These are phyloP conservation scores for Fusarium veterinarium DNA, from an alignment of 2,329 filamentous ascomycete species.

Conservation along the genomic window DNA sequence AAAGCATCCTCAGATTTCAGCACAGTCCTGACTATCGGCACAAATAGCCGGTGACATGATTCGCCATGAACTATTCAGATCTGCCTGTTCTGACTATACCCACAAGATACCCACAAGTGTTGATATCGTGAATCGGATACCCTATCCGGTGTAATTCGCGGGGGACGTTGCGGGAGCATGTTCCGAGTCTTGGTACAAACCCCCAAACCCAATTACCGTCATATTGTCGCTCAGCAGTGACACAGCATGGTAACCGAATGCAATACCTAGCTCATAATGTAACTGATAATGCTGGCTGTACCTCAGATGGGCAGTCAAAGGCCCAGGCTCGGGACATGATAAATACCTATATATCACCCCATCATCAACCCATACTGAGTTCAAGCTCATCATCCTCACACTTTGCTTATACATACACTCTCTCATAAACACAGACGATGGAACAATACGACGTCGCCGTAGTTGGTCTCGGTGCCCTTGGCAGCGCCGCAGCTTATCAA, in stretches of 20 bases:
- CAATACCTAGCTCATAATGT: neutral
- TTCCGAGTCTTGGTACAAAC: neutral
- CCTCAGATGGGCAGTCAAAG: neutral
- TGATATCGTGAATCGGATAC: neutral
- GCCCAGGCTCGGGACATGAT: neutral
- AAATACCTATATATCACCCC: neutral
- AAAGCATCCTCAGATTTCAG: neutral
- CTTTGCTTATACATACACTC: neutral
- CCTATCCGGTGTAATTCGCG: neutral
- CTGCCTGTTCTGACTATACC: neutral
- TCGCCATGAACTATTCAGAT: neutral
- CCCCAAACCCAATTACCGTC: neutral
- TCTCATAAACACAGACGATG: neutral
- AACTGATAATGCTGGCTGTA: neutral
- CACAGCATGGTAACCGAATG: neutral
- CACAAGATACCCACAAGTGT: neutral
- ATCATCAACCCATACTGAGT: neutral
- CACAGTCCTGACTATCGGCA: neutral
- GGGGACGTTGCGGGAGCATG: neutral
- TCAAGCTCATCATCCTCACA: neutral
- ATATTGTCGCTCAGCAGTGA: neutral
- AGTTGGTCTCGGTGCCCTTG: neutral
- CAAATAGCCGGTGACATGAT: neutral
- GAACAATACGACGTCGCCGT: neutral
- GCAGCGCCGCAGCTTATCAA: neutral